A percentile compares a stretch with the other conserved stretches of the same genome.
Evolutionary conservation across 208 protist species (phyloP).

Genomic region (Acanthamoeba healyi): DNA sequence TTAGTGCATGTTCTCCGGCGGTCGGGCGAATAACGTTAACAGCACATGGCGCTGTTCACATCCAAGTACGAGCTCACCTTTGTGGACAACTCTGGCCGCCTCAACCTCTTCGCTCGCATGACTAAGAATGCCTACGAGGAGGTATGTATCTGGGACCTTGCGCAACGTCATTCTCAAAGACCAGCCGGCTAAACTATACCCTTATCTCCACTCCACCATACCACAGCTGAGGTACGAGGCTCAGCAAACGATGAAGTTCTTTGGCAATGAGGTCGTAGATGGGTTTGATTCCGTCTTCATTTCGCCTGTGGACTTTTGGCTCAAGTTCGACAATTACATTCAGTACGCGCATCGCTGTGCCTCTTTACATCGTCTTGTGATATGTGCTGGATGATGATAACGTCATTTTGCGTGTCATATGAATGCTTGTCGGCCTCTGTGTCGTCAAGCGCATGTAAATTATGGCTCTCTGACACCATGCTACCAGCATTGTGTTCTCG

Average conservation of each 20-base stretch:
- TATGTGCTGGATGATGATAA: constrained; percentile 4
- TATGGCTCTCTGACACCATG: constrained; percentile 43
- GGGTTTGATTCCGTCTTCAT: constrained; percentile 75
- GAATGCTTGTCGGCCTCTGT: neutral
- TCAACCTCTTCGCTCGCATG: constrained; percentile 63
- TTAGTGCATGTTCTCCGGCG: too few relatives aligned
- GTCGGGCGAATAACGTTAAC: neutral
- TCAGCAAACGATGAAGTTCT: constrained; percentile 32
- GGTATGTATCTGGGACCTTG: too few relatives aligned
- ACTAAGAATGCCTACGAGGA: constrained; percentile 62
- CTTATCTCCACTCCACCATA: neutral
- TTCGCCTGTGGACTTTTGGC: neutral
- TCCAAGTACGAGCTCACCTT: constrained; percentile 39
- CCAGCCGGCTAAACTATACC: neutral
- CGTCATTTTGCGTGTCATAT: constrained; percentile 60
- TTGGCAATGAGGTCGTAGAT: constrained; percentile 25
- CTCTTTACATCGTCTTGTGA: neutral
- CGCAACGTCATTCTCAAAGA: too few relatives aligned
- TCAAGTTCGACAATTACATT: constrained; percentile 71
- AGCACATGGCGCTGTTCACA: constrained; percentile 53
- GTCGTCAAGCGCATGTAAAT: constrained; percentile 10
- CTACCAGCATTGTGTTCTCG: too few relatives aligned
- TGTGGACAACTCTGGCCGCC: constrained; percentile 57
- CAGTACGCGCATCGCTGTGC: constrained; percentile 30
- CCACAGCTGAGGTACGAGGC: constrained; percentile 53